A percentile compares a stretch with the other conserved stretches of the same genome.
Conservation (phyloP, 2,329 filamentous ascomycete genomes). For the Dactylellina drechsleri region DNA sequence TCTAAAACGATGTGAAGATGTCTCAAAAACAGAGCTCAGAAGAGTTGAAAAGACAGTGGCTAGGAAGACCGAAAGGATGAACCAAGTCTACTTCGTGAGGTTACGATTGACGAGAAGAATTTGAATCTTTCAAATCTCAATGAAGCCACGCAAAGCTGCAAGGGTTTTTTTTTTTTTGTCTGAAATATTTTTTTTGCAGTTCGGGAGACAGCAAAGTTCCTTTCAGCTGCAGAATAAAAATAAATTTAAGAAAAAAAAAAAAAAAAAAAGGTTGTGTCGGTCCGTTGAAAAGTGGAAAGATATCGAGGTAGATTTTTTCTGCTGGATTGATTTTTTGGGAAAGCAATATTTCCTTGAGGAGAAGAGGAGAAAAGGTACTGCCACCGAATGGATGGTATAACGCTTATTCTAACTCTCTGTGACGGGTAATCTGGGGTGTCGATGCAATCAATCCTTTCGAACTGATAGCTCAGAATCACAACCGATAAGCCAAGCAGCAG, state of each 20-base stretch:
- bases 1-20: constrained; percentile 11
- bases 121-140: neutral
- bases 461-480: constrained; percentile 26
- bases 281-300: constrained; percentile 20
- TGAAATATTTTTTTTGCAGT: constrained; percentile 17
- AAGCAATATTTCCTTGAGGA: constrained; percentile 5
- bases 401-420: no score
- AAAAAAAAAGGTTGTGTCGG: neutral
- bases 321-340: neutral
- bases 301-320: constrained; percentile 13
- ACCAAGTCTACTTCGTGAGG: neutral
- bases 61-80: constrained; percentile 2
- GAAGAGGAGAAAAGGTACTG: constrained; percentile 4
- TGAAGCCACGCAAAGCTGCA: constrained; percentile 6
- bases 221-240: constrained; percentile 28
- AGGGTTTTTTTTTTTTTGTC: constrained; percentile 14
- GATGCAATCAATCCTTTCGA: neutral
- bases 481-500: constrained; percentile 35
- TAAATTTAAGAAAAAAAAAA: constrained; percentile 11
- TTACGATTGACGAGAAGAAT: neutral
- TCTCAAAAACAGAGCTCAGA: constrained; percentile 2
- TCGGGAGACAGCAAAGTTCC: constrained; percentile 50
- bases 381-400: constrained; percentile 12
- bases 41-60: neutral
- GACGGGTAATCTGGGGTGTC: no score